Conservation (phyloP, 495 filamentous ascomycete genomes). For the Aspergillus biplanus region DNA sequence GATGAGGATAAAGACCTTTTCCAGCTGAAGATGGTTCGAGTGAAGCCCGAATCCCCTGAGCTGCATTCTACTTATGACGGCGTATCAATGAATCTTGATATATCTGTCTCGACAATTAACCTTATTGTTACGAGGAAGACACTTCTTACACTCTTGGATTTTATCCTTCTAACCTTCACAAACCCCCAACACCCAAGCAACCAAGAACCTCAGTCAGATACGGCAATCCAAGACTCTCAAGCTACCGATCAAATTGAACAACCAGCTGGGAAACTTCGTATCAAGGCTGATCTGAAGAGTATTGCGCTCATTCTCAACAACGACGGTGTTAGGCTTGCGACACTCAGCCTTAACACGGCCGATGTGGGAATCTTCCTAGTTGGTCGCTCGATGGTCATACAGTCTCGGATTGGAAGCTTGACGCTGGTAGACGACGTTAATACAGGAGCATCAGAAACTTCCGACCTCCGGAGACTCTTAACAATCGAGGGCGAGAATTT, state of each 20-base stretch:
- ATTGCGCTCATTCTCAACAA: constrained; percentile 97
- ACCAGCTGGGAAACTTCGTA: constrained; percentile 63
- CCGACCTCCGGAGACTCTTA: constrained; percentile 81
- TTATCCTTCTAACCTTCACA: constrained; percentile 92
- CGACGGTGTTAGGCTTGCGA: constrained; percentile 92
- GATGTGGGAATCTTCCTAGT: constrained; percentile 88
- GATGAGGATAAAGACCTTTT: constrained; percentile 82
- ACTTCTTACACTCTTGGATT: constrained; percentile 91
- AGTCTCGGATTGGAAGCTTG: constrained; percentile 83
- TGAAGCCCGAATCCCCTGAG: constrained; percentile 90
- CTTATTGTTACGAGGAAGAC: constrained; percentile 92
- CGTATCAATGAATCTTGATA: constrained; percentile 89
- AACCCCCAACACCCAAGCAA: constrained; percentile 58
- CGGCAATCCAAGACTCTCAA: constrained; percentile 50
- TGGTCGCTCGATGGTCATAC: constrained; percentile 81
- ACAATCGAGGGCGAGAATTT: constrained; percentile 95
- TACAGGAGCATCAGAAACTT: constrained; percentile 78
- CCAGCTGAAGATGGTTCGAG: constrained; percentile 82
- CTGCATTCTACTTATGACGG: constrained; percentile 90
- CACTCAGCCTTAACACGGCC: constrained; percentile 86
- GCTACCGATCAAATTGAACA: constrained; percentile 45
- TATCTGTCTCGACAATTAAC: constrained; percentile 93
- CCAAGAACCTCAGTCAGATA: constrained; percentile 39
- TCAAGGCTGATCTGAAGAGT: constrained; percentile 91
- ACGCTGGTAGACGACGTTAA: constrained; percentile 93